Evolutionary conservation across 306 rosid species (phyloP).

Genomic region (Prunus mongolica): DNA sequence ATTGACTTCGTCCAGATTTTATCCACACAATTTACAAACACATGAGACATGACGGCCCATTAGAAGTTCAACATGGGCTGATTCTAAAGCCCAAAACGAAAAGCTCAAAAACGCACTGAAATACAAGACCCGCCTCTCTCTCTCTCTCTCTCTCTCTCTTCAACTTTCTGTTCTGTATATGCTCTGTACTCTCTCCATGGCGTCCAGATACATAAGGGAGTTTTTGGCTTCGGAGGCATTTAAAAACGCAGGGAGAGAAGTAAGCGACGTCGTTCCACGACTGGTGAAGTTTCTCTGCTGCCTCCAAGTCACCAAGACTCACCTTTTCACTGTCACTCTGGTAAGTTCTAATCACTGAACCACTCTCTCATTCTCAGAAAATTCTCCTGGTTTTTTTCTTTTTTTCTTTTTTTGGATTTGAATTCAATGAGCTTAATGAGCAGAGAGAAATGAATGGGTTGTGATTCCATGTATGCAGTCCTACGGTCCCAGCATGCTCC

Average conservation of each 20-base stretch:
- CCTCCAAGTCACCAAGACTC: slow-evolving; percentile 39
- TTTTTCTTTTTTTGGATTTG: background rate
- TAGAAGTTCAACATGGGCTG: background rate
- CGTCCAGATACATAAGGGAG: background rate
- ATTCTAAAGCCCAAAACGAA: background rate
- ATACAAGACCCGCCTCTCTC: background rate
- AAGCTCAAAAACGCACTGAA: background rate
- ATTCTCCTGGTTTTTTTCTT: background rate
- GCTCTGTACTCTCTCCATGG: background rate
- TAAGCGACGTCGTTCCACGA: slow-evolving; percentile 10
- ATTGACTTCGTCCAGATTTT: no score
- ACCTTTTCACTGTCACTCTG: slow-evolving; percentile 25
- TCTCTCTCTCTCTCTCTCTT: background rate
- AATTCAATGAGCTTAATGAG: background rate
- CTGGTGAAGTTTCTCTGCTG: slow-evolving; percentile 35
- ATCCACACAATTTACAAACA: no score
- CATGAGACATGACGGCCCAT: background rate
- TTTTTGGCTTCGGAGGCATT: slow-evolving; percentile 8
- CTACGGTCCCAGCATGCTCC: slow-evolving; percentile 88
- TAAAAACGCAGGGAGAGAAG: slow-evolving; percentile 27
- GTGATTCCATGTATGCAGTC: slow-evolving; percentile 40
- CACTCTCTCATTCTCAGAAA: background rate
- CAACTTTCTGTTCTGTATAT: background rate
- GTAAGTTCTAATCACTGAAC: slow-evolving; percentile 29
- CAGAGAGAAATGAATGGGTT: background rate